A percentile compares a stretch with the other conserved stretches of the same genome.
phyloP scores from a whole-genome alignment of 805 yeast species.

The Lipomyces spencermartinsiae region DNA sequence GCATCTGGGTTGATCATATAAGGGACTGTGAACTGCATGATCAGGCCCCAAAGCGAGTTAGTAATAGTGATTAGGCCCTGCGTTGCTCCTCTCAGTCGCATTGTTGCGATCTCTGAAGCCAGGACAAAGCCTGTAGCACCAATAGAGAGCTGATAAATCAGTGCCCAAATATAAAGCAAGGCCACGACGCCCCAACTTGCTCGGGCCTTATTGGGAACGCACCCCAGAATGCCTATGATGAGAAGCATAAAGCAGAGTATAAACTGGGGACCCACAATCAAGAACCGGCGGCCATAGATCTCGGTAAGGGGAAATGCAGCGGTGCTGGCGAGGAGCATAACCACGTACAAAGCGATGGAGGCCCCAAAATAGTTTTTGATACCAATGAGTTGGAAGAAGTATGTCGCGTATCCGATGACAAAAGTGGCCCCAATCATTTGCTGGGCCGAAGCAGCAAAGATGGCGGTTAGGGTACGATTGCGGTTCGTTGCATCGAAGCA shows the following conservation, averaged over 20 bases:
- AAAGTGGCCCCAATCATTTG: neutral
- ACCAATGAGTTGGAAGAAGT: neutral
- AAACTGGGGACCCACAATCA: neutral
- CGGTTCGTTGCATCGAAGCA: neutral
- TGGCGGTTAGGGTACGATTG: neutral
- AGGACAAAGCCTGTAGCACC: neutral
- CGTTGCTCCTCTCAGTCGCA: neutral
- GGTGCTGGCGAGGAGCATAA: neutral
- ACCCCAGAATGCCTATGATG: neutral
- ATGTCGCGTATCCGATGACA: neutral
- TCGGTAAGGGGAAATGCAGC: neutral
- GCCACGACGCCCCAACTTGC: neutral
- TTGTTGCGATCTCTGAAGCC: neutral
- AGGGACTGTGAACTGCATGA: slow-evolving; percentile 42
- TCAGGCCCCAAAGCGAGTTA: neutral
- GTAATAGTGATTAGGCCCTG: neutral
- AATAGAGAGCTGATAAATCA: neutral
- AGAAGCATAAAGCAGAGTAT: neutral
- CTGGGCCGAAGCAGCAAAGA: neutral
- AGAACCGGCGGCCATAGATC: neutral
- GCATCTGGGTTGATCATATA: slow-evolving; percentile 55
- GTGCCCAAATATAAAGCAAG: neutral
- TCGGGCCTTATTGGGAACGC: neutral
- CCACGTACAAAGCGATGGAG: neutral
- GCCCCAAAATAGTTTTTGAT: neutral